Base-by-base conservation (phyloP, 495 filamentous ascomycete species). In the Penicilliopsis zonata region DNA sequence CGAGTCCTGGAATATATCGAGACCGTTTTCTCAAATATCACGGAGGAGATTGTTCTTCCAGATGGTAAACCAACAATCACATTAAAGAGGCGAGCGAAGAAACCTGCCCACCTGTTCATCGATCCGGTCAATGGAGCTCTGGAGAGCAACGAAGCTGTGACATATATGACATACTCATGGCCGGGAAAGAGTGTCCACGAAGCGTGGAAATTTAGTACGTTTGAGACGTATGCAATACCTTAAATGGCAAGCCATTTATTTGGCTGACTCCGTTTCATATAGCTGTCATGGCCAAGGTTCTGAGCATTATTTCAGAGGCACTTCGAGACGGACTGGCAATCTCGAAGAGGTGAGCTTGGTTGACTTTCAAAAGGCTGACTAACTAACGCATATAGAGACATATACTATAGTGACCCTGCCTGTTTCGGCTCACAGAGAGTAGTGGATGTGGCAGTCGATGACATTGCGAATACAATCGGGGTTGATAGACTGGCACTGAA, bases 401-500 rank as follows among this genome's bases (percentile, higher is more conserved):
- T 98, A 9, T 98, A 83, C 54, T 98, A 98, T 50, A 78, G 80
- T 34, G 73, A 94, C 42, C 77, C 82, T 0, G 69, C 72, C 24
- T 68, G 90, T 1, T 98, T 95, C 52, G 66, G 66, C 23, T 80
- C 65, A 16, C 92, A 96, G 44, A 43, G 44, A 10, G 68, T 77
- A 4, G 85, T 96, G 0, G 76, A 96, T 44, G 55, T 58, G 1
- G 71, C 87, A 37, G 67, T 96, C 2, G 86, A 98, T 44, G 83
- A 87, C 39, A 57, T 98, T 27, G 84, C 88, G 0, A 78, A 70
- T 37, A 94, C 88, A 0, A 59, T 64, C 29, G 59, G 58, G 0
- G 56, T 66, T 16, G 44, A 60, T 27, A 35, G 62, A 18, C 18
- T 44, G 9, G 49, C 47, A 5, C 44, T 66, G 35, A 53, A 60